Percentiles rank a stretch among this genome's conserved stretches.
Evolutionary conservation across 177 flowering plant species (phyloP).

Genomic region (Viscum album): DNA sequence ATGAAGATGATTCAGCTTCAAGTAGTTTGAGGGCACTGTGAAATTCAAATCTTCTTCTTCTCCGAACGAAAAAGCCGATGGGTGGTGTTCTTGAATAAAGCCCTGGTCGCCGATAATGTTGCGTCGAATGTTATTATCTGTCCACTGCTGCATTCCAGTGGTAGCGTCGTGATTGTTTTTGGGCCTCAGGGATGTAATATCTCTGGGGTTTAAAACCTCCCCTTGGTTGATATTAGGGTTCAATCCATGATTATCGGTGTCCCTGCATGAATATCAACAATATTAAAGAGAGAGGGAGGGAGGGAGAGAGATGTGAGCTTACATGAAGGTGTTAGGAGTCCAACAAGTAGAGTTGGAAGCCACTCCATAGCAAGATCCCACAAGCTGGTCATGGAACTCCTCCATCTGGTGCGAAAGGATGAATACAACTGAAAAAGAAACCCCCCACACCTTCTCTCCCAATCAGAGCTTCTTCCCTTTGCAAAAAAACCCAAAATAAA

Average conservation of each 20-base stretch:
- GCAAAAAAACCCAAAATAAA: no score
- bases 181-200: slow-evolving; percentile 15
- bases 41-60: slow-evolving; percentile 33
- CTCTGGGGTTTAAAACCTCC: slow-evolving; percentile 15
- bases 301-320: slow-evolving; percentile 24
- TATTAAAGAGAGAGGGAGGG: not conserved
- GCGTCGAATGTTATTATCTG: slow-evolving; percentile 29
- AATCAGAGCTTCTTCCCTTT: no score
- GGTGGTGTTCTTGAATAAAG: slow-evolving; percentile 4
- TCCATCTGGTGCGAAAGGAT: no score
- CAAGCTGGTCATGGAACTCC: slow-evolving; percentile 34
- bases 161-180: slow-evolving; percentile 15
- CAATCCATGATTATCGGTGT: slow-evolving; percentile 8
- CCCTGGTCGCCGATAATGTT: slow-evolving; percentile 26
- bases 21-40: slow-evolving; percentile 23
- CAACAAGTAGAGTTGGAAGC: slow-evolving; percentile 24
- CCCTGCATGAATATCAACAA: slow-evolving; percentile 23
- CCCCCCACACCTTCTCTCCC: no score
- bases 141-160: no score
- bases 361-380: slow-evolving; percentile 34
- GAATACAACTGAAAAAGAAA: no score
- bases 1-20: slow-evolving; percentile 19
- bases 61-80: slow-evolving; percentile 21
- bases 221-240: slow-evolving; percentile 18
- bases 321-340: slow-evolving; percentile 47